A percentile compares a stretch with the other conserved stretches of the same genome.
phyloP scores from a whole-genome alignment of 805 yeast species.

The Cyberlindnera japonica region DNA sequence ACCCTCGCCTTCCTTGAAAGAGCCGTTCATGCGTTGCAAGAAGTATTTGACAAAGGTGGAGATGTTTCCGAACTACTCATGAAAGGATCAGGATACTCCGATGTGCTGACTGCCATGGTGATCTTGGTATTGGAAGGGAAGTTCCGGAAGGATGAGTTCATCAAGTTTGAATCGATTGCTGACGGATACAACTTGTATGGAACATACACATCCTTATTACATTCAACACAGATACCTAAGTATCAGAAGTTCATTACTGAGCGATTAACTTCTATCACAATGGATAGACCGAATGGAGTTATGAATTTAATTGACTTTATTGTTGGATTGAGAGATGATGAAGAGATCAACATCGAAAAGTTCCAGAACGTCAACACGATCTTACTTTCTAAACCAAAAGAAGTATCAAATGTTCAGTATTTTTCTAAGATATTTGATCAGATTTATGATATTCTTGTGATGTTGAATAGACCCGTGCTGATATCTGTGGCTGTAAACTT shows the following conservation, averaged over 20 bases:
- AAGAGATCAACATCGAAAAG: constrained; percentile 61
- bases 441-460: constrained; percentile 51
- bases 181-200: constrained; percentile 66
- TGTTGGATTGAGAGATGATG: constrained; percentile 71
- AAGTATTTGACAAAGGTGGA: constrained; percentile 26
- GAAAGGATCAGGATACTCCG: constrained; percentile 67
- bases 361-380: constrained; percentile 65
- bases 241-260: constrained; percentile 45
- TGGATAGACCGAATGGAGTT: constrained; percentile 66
- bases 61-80: constrained; percentile 43
- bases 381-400: constrained; percentile 58
- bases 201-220: constrained; percentile 54
- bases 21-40: constrained; percentile 23
- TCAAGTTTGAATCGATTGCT: constrained; percentile 39
- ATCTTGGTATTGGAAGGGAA: constrained; percentile 37
- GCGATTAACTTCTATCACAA: constrained; percentile 51
- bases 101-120: constrained; percentile 48
- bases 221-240: constrained; percentile 43
- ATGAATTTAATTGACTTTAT: constrained; percentile 70
- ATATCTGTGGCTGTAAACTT: constrained; percentile 54
- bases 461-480: constrained; percentile 58
- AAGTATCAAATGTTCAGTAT: constrained; percentile 45
- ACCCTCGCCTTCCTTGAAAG: constrained; percentile 4
- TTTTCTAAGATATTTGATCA: constrained; percentile 61
- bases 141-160: constrained; percentile 16